Evolutionary conservation across 192 early-diverging fungal species (phyloP), one percentile per base, ranked within the genome.

Genomic region (Coemansia sp.): DNA sequence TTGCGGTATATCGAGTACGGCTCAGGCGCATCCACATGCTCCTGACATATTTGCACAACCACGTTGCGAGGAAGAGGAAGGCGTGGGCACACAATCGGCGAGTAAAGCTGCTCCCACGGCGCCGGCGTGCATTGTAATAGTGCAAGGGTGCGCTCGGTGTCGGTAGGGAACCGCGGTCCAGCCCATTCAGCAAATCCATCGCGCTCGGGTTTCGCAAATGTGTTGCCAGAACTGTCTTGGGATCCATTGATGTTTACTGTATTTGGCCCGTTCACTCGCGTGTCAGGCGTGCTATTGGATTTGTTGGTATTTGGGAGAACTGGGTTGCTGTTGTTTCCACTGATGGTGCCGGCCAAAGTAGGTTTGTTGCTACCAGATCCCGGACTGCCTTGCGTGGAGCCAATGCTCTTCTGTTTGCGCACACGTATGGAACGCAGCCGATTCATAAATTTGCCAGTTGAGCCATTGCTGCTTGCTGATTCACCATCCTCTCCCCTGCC

Each of bases 31-130:
- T 72, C 69, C 25, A 40, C 33, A 45, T 64, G 64, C 63, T 76
- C 64, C 46, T 79, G 73, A 23, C 64, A 70, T 13, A 75, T 23
- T 29, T 67, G 68, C 20, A 80, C 49, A 3, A 66, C 35, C 25
- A 79, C 62, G 58, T 68, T 66, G 34, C 59, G 73, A 0, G 82
- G 75, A 34, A 84, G 63, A 5, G 69, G 70, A 26, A 81, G 70
- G 7, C 75, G 79, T 3, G 83, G 81, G 10, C 75, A 82, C 53
- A 82, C 43, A 6, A 71, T 51, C 3, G 81, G 71, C 49, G 74
- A 74, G 62, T 82, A 82, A 28, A 82, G 72, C 51, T 81, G 79
- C 20, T 75, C 79, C 79, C 79, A 81, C 7, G 63, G 63, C 30
- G 79, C 67, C 0, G 74, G 45, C 30, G 57, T 43, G 16, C 43